These are phyloP conservation scores for Gossypium rotundifolium DNA, from an alignment of 345 rosid genomes.

Conservation along the genomic window DNA sequence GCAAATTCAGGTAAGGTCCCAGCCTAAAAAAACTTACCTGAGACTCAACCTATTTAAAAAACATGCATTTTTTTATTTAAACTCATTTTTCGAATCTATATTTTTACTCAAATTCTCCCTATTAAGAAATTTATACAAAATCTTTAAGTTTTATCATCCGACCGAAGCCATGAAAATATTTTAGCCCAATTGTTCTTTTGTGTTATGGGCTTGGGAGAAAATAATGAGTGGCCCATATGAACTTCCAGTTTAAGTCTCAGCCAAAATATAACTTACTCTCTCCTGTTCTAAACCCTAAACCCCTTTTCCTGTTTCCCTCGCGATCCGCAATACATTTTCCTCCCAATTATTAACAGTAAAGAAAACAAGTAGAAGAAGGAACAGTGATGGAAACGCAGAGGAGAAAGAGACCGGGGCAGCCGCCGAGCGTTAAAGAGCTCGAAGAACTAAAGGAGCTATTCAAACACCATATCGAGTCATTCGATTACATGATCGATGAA, in stretches of 20 bases:
- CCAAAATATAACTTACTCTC: too few relatives aligned
- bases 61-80: fast-evolving
- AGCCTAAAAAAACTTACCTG: too few relatives aligned
- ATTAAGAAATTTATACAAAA: too few relatives aligned
- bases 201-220: too few relatives aligned
- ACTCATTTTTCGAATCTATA: fast-evolving
- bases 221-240: too few relatives aligned
- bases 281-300: background rate
- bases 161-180: too few relatives aligned
- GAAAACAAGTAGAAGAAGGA: background rate
- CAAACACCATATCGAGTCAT: slow-evolving; percentile 77
- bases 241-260: too few relatives aligned
- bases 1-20: fast-evolving
- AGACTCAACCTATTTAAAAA: fast-evolving
- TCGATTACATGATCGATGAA: slow-evolving; percentile 64
- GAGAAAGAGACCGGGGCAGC: slow-evolving; percentile 1
- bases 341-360: background rate
- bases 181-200: too few relatives aligned
- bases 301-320: background rate
- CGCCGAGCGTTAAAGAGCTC: slow-evolving; percentile 29
- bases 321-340: background rate
- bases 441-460: slow-evolving; percentile 58
- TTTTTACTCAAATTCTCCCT: too few relatives aligned
- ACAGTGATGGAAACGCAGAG: background rate
- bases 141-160: too few relatives aligned